Evolutionary conservation across 1,284 basidiomycete genomes (phyloP).

Genomic region (Ustilago loliicola): DNA sequence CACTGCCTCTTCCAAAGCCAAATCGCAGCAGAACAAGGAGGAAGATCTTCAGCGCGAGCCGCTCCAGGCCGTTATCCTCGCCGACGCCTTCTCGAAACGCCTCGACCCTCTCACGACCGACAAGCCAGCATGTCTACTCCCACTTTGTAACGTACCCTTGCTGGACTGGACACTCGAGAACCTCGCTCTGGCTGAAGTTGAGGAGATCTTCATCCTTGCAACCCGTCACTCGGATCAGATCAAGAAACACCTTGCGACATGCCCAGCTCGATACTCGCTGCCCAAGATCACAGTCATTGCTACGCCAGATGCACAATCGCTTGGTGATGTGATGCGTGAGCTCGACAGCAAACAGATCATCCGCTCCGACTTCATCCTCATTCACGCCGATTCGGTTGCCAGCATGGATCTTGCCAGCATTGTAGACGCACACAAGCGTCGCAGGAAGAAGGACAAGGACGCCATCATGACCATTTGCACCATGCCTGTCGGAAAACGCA

Average conservation of each 20-base stretch:
- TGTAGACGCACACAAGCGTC: constrained; percentile 87
- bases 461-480: constrained; percentile 84
- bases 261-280: constrained; percentile 63
- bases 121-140: constrained; percentile 79
- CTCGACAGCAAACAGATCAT: constrained; percentile 90
- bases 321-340: constrained; percentile 96
- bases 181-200: constrained; percentile 89
- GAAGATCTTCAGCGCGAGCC: constrained; percentile 66
- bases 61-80: constrained; percentile 90
- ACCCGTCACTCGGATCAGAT: constrained; percentile 68
- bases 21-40: constrained; percentile 45
- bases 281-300: constrained; percentile 80
- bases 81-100: constrained; percentile 93
- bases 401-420: constrained; percentile 91
- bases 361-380: constrained; percentile 82
- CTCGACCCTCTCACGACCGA: constrained; percentile 84
- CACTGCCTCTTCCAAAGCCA: constrained; percentile 37
- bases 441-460: constrained; percentile 87
- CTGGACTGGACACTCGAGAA: constrained; percentile 97
- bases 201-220: constrained; percentile 94
- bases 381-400: constrained; percentile 93
- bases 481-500: constrained; percentile 40
- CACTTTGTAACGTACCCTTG: constrained; percentile 91
- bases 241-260: constrained; percentile 77
- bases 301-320: constrained; percentile 87